Conservation (phyloP, 371 early-diverging fungal genomes). For the Mortierella sp. region DNA sequence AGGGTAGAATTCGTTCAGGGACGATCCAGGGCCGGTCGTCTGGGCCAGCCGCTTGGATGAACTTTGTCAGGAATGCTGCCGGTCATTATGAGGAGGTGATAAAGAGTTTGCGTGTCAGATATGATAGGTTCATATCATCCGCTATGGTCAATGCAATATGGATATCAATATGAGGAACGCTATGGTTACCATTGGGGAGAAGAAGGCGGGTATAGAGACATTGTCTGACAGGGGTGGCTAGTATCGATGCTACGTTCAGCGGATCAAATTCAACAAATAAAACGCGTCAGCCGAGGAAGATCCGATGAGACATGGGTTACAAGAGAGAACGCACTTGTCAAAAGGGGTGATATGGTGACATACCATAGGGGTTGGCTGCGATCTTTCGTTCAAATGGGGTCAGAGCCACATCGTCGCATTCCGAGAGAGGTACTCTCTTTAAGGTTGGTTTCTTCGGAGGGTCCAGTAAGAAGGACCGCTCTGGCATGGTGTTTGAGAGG, state of each 20-base stretch:
- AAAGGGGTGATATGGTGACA: neutral
- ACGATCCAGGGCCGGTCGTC: constrained; percentile 34
- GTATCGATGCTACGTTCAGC: constrained; percentile 23
- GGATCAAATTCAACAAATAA: neutral
- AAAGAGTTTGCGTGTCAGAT: neutral
- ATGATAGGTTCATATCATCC: neutral
- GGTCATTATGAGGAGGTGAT: neutral
- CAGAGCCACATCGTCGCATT: neutral
- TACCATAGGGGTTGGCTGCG: constrained; percentile 45
- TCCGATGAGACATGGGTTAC: neutral
- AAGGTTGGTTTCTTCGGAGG: constrained; percentile 14
- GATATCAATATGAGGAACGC: neutral
- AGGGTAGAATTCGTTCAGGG: constrained; percentile 36
- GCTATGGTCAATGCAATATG: neutral
- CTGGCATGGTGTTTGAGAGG: neutral
- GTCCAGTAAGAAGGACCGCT: constrained; percentile 35
- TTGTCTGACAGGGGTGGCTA: constrained; percentile 39
- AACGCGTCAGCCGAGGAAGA: neutral
- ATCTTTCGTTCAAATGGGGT: constrained; percentile 24
- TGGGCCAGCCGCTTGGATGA: constrained; percentile 35
- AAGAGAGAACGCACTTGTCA: neutral
- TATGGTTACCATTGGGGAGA: constrained; percentile 30
- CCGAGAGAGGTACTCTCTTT: constrained; percentile 10
- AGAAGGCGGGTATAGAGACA: constrained; percentile 37
- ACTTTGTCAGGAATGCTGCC: constrained; percentile 46